These are phyloP conservation scores for Knoxdaviesia capensis DNA, from an alignment of 2,329 filamentous ascomycete genomes.

Conservation along the genomic window DNA sequence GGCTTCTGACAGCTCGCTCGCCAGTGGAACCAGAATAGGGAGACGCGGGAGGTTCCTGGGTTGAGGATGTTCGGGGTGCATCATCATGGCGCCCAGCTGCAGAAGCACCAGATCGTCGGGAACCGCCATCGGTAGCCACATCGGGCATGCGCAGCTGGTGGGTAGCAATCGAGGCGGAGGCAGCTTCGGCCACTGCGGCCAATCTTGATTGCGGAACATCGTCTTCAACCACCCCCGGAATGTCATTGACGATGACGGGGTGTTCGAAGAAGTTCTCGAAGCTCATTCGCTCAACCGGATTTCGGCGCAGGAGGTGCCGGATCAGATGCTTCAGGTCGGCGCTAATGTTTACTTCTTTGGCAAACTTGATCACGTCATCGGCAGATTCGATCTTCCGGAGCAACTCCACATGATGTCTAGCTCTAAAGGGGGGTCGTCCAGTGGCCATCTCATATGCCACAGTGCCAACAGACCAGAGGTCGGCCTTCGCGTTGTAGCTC, in stretches of 20 bases:
- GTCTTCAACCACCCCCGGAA: constrained; percentile 65
- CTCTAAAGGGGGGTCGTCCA: constrained; percentile 76
- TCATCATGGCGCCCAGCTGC: too few species aligned
- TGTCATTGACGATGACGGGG: constrained; percentile 49
- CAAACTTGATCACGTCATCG: constrained; percentile 71
- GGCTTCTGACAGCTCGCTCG: too few species aligned
- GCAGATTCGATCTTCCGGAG: constrained; percentile 79
- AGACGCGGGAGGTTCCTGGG: too few species aligned
- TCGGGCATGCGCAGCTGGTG: too few species aligned
- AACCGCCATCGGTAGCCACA: too few species aligned
- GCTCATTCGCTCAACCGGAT: constrained; percentile 63
- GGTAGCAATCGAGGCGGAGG: too few species aligned
- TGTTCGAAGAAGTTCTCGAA: constrained; percentile 76
- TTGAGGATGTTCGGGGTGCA: too few species aligned
- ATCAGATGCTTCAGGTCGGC: constrained; percentile 66
- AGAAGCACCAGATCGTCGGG: too few species aligned
- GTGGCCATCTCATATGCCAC: constrained; percentile 92
- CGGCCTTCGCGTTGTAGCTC: constrained; percentile 90
- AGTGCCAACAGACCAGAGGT: constrained; percentile 93
- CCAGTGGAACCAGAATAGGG: too few species aligned
- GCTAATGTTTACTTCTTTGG: constrained; percentile 49
- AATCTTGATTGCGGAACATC: constrained; percentile 20
- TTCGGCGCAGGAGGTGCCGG: constrained; percentile 62
- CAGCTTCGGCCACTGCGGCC: too few species aligned
- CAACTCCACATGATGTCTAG: constrained; percentile 84